A percentile compares a stretch with the other conserved stretches of the same genome.
Conservation (phyloP, 2,329 filamentous ascomycete species). For the Coniochaeta pulveracea region DNA sequence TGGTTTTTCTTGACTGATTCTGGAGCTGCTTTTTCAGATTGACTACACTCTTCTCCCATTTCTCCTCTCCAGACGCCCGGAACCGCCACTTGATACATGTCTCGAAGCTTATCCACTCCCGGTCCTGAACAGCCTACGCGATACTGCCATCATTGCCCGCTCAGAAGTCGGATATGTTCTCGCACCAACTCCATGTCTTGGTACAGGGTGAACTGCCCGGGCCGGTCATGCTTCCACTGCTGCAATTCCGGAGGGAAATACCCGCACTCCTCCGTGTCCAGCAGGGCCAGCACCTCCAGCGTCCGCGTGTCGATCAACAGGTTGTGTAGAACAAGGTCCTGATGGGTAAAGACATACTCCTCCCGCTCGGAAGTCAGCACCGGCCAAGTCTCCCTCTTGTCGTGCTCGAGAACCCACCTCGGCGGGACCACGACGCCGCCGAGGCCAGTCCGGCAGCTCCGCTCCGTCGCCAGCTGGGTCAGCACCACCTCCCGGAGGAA, state of each 20-base stretch:
- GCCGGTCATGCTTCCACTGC: neutral
- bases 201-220: neutral
- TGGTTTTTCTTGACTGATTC: too few species aligned
- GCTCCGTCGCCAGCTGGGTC: neutral
- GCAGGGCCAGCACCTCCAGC: neutral
- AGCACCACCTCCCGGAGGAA: neutral
- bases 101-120: too few species aligned
- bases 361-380: neutral
- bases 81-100: too few species aligned
- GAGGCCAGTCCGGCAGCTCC: neutral
- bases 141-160: neutral
- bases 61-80: too few species aligned
- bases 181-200: neutral
- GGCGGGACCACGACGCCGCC: neutral
- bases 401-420: neutral
- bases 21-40: too few species aligned
- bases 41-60: too few species aligned
- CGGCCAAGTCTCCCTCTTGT: neutral
- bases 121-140: too few species aligned
- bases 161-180: neutral
- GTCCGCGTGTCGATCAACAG: neutral
- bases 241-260: neutral
- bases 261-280: neutral
- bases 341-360: neutral
- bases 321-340: conserved; percentile 1